phyloP scores from a whole-genome alignment of 2,329 filamentous ascomycete species.

The Cladosporium sp. region DNA sequence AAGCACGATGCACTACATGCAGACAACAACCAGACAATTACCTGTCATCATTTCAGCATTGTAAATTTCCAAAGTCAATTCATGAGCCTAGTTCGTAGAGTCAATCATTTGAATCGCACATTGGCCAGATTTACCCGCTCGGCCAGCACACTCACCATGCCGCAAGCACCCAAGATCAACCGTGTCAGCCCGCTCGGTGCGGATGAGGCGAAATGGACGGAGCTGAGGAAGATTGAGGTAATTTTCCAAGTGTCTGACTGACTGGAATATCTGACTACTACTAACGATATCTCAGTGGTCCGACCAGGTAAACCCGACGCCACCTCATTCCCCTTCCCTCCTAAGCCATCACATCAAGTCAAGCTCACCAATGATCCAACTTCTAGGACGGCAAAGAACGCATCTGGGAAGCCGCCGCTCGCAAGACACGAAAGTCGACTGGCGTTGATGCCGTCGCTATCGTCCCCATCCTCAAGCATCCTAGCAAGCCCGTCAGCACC shows the following conservation, averaged over 20 bases:
- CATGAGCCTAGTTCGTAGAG: conserved; percentile 2
- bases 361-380: not conserved
- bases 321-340: too few relatives aligned
- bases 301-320: conserved; percentile 28
- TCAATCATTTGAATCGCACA: not conserved
- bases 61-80: not conserved
- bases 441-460: conserved; percentile 60
- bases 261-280: not conserved
- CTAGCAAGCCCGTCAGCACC: conserved; percentile 44
- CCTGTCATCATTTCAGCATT: too few relatives aligned
- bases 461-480: conserved; percentile 49
- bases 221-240: conserved; percentile 50
- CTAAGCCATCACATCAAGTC: too few relatives aligned
- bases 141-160: conserved; percentile 18
- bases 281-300: conserved; percentile 29
- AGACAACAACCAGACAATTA: not conserved
- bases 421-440: conserved; percentile 51
- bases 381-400: conserved; percentile 41
- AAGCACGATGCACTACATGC: not conserved
- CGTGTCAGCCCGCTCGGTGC: conserved; percentile 46
- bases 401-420: conserved; percentile 48
- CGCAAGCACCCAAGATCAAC: conserved; percentile 46
- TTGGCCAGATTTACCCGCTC: not conserved
- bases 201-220: conserved; percentile 54
- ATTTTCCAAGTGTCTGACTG: not conserved